Evolutionary conservation across 495 filamentous ascomycete genomes (phyloP), one percentile per base, ranked within the genome.

Genomic region (Jackrogersella multiformis): DNA sequence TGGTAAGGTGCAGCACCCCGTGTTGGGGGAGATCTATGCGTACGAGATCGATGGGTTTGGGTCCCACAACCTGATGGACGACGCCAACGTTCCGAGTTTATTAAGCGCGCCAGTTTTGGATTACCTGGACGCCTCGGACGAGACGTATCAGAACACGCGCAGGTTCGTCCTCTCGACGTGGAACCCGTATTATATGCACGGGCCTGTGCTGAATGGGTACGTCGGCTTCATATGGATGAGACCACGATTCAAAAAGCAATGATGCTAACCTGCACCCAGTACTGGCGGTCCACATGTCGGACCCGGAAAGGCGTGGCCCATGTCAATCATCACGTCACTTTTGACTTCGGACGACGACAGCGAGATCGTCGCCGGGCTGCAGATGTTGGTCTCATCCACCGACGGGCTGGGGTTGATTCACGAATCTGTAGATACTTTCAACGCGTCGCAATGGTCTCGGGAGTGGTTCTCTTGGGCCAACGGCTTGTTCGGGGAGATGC

Each of bases 51-150:
- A 88, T 69, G 87, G 87, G 2, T 88, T 83, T 64, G 84, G 84
- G 34, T 70, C 73, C 38, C 69, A 84, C 24, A 89, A 91, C 48
- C 69, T 92, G 23, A 95, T 94, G 73, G 86, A 89, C 69, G 87
- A 89, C 54, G 86, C 87, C 41, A 89, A 89, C 67, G 84, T 89
- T 35, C 86, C 87, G 5, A 81, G 77, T 32, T 79, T 89, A 6
- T 79, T 89, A 21, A 77, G 78, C 34, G 83, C 85, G 2, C 83
- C 87, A 0, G 78, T 87, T 62, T 69, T 85, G 24, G 82, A 83
- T 10, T 89, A 85, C 63, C 73, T 85, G 2, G 79, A 82, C 51
- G 62, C 70, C 24, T 61, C 60, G 23, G 83, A 87, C 49, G 48
- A 72, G 46, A 78, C 81, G 15, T 89, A 89, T 66, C 80, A 82